Percentiles rank a stretch among this genome's conserved stretches.
These are phyloP conservation scores for Penicillium sp. DNA, from an alignment of 2,329 filamentous ascomycete genomes.

Conservation along the genomic window DNA sequence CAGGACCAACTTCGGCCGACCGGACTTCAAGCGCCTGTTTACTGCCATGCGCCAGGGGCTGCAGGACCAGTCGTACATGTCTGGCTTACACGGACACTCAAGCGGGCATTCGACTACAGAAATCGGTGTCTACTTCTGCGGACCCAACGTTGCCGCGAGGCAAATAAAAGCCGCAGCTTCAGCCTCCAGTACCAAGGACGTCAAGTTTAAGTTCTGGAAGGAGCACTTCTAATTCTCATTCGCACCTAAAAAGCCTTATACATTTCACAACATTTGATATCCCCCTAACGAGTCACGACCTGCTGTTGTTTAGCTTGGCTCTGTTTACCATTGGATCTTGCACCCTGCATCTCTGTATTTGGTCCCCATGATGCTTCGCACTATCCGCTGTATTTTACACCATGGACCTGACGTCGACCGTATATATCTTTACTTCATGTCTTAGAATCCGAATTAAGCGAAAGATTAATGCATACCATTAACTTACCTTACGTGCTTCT, in stretches of 20 bases:
- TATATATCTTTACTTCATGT: conserved; percentile 6
- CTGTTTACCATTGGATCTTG: conserved; percentile 11
- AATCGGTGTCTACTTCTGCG: conserved; percentile 97
- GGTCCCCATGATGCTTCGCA: conserved; percentile 8
- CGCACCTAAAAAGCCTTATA: background rate
- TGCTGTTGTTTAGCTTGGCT: conserved; percentile 27
- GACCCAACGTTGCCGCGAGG: conserved; percentile 78
- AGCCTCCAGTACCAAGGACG: conserved; percentile 72
- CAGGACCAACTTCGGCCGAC: conserved; percentile 92
- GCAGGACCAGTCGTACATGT: conserved; percentile 80
- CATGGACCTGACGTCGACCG: background rate
- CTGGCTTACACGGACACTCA: conserved; percentile 75
- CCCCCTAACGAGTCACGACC: conserved; percentile 9
- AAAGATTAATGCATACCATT: background rate
- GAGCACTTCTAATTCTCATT: conserved; percentile 68
- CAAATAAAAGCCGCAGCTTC: conserved; percentile 84
- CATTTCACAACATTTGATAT: conserved; percentile 8
- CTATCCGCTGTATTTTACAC: conserved; percentile 20
- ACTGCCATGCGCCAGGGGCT: conserved; percentile 87
- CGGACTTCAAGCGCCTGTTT: conserved; percentile 83
- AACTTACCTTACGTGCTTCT: background rate
- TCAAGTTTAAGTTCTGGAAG: conserved; percentile 98
- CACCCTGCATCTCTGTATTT: conserved; percentile 18
- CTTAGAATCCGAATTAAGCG: conserved; percentile 3
- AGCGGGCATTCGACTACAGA: conserved; percentile 77